A percentile compares a stretch with the other conserved stretches of the same genome.
Conservation (phyloP, 192 early-diverging fungal genomes). For the Coemansia sp. region DNA sequence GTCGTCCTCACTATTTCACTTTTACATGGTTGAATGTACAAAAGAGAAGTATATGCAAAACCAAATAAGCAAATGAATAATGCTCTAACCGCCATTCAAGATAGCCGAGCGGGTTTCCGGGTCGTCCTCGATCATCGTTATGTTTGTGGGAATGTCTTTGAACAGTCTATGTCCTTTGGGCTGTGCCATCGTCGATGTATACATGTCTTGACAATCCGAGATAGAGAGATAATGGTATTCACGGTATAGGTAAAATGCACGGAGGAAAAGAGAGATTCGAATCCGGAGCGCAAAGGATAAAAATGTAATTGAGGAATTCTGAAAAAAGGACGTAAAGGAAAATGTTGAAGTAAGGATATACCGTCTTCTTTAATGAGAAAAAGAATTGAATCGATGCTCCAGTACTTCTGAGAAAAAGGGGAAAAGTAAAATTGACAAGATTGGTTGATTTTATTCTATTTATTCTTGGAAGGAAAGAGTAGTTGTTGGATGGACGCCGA, state of each 20-base stretch:
- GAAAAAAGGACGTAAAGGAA: neutral
- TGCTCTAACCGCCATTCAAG: slow-evolving; percentile 8
- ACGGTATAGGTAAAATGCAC: neutral
- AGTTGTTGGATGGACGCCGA: neutral
- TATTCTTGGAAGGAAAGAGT: neutral
- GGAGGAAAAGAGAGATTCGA: neutral
- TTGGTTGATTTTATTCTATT: neutral
- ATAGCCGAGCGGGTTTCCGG: slow-evolving; percentile 35
- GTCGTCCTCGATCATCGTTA: slow-evolving; percentile 53
- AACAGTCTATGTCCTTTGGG: neutral
- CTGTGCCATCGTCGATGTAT: neutral
- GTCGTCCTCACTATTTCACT: neutral
- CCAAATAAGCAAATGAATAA: neutral
- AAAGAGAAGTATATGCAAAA: neutral
- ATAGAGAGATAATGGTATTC: neutral
- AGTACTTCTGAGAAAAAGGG: neutral
- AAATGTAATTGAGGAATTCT: neutral
- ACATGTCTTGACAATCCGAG: neutral
- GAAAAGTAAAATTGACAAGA: neutral
- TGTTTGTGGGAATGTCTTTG: slow-evolving; percentile 53
- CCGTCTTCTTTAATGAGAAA: neutral
- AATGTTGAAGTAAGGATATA: too few relatives aligned
- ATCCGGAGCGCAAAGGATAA: neutral
- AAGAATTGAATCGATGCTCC: neutral
- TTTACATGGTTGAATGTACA: neutral